phyloP scores from a whole-genome alignment of 2,329 filamentous ascomycete species.

The Cordyceps cicadae region DNA sequence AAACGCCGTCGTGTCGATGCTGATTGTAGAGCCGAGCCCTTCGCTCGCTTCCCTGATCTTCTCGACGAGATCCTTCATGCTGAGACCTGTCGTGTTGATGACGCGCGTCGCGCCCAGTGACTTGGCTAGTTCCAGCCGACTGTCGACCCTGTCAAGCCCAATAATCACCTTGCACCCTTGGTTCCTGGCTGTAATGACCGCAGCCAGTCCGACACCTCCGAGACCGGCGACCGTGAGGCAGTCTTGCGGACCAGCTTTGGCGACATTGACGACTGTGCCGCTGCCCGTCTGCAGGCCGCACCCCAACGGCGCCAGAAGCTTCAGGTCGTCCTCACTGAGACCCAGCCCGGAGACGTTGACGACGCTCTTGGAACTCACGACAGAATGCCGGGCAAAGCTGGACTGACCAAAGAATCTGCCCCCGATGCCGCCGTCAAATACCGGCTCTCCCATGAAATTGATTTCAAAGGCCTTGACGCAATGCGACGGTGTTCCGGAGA shows the following conservation, averaged over 20 bases:
- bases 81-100: conserved; percentile 18
- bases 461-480: conserved; percentile 39
- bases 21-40: conserved; percentile 36
- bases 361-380: conserved; percentile 23
- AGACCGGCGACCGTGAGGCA: conserved; percentile 26
- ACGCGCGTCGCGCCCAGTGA: conserved; percentile 26
- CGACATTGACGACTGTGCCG: conserved; percentile 27
- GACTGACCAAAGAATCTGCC: conserved; percentile 28
- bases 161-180: conserved; percentile 21
- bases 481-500: conserved; percentile 35
- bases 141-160: conserved; percentile 22
- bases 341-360: conserved; percentile 21
- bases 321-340: conserved; percentile 19
- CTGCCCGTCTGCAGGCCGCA: conserved; percentile 31
- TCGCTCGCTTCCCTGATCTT: conserved; percentile 31
- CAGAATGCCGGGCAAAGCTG: conserved; percentile 24
- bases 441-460: conserved; percentile 34
- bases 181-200: conserved; percentile 26
- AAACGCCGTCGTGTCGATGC: conserved; percentile 42
- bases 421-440: conserved; percentile 14
- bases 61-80: conserved; percentile 18
- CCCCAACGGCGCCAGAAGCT: conserved; percentile 26
- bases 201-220: conserved; percentile 27
- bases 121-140: conserved; percentile 22
- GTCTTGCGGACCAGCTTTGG: conserved; percentile 18